Evolutionary conservation across 169 alveolate species (phyloP).

Genomic region (Plasmodium berghei): DNA sequence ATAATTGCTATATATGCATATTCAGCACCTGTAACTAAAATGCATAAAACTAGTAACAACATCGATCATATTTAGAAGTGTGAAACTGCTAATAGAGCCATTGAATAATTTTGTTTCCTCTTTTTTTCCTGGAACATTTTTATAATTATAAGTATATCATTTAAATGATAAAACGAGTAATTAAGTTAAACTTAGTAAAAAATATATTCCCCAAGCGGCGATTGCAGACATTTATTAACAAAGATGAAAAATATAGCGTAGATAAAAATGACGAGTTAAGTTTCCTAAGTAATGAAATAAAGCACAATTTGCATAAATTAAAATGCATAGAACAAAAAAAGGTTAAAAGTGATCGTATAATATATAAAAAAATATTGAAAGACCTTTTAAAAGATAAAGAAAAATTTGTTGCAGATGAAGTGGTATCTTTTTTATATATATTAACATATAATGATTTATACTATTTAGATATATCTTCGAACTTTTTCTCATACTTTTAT

Average conservation of each 20-base stretch:
- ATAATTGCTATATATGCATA: too few relatives aligned
- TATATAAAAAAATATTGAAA: slow-evolving; percentile 69
- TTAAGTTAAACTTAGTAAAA: neutral
- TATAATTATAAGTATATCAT: neutral
- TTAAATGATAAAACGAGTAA: slow-evolving; percentile 52
- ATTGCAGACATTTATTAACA: slow-evolving; percentile 22
- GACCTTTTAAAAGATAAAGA: slow-evolving; percentile 57
- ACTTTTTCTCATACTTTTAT: slow-evolving; percentile 66
- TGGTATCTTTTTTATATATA: slow-evolving; percentile 57
- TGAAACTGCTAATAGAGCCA: too few relatives aligned
- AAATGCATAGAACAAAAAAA: slow-evolving; percentile 76
- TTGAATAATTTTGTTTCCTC: too few relatives aligned
- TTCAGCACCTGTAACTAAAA: too few relatives aligned
- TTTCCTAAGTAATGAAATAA: slow-evolving; percentile 52
- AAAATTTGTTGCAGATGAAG: slow-evolving; percentile 52
- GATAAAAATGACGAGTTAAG: slow-evolving; percentile 24
- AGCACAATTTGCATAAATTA: slow-evolving; percentile 59
- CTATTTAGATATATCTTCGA: slow-evolving; percentile 57
- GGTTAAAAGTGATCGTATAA: slow-evolving; percentile 70
- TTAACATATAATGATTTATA: slow-evolving; percentile 70
- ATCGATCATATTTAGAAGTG: too few relatives aligned
- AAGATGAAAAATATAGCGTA: slow-evolving; percentile 6
- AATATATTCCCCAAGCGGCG: slow-evolving; percentile 9
- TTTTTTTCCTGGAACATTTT: too few relatives aligned
- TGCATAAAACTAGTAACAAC: too few relatives aligned